Percentiles rank a stretch among this genome's conserved stretches.
Conservation (phyloP, 352 stramenopile species). For the Thraustotheca clavata region DNA sequence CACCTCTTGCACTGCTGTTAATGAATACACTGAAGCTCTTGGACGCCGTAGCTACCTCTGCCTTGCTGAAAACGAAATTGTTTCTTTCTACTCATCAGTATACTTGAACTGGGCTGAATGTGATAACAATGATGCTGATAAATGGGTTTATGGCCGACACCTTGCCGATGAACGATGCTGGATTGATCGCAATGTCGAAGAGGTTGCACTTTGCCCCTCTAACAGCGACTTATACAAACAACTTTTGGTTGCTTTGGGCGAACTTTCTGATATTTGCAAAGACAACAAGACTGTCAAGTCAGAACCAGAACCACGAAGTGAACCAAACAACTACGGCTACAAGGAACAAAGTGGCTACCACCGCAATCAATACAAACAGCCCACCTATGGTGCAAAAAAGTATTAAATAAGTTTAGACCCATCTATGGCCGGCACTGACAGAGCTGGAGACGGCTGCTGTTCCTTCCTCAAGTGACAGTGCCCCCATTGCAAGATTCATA, state of each 20-base stretch:
- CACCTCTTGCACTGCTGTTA: background rate
- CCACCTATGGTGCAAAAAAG: slow-evolving; percentile 2
- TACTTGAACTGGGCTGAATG: background rate
- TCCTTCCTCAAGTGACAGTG: slow-evolving; percentile 21
- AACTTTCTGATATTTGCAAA: background rate
- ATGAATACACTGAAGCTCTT: background rate
- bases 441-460: slow-evolving; percentile 15
- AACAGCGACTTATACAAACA: background rate
- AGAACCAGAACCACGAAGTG: background rate
- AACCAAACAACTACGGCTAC: background rate
- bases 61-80: slow-evolving; percentile 13
- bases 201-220: background rate
- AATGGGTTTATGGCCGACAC: slow-evolving; percentile 11
- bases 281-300: background rate
- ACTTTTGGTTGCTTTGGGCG: background rate
- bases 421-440: slow-evolving; percentile 18
- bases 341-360: slow-evolving; percentile 1
- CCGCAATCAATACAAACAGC: background rate
- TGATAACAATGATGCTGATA: background rate
- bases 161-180: slow-evolving; percentile 14
- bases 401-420: background rate
- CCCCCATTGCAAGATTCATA: background rate
- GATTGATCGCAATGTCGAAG: background rate
- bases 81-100: background rate
- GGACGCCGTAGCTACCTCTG: slow-evolving; percentile 12